These are phyloP conservation scores for Nicotiana attenuata DNA, from an alignment of 257 asterid genomes.

Conservation along the genomic window DNA sequence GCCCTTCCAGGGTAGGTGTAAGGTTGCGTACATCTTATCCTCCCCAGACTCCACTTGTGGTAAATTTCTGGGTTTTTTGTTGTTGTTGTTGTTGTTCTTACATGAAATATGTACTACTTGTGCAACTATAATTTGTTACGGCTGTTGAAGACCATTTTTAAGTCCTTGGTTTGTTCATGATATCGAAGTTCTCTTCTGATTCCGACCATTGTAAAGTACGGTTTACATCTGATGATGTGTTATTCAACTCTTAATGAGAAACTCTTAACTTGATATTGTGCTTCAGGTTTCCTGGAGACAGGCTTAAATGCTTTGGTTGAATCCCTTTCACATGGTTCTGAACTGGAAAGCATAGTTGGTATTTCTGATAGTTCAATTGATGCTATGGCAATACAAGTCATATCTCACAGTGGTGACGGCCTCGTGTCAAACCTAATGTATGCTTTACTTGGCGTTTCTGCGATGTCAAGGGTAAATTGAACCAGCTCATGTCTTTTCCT, in stretches of 20 bases:
- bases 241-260: neutral
- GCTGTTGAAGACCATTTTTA: neutral
- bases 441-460: constrained; percentile 90
- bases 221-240: neutral
- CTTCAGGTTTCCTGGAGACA: constrained; percentile 69
- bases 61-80: too few relatives aligned
- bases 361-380: constrained; percentile 49
- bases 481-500: constrained; percentile 22
- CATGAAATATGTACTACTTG: neutral
- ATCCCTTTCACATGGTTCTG: constrained; percentile 28
- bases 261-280: constrained; percentile 1
- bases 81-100: neutral
- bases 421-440: constrained; percentile 73
- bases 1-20: too few relatives aligned
- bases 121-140: neutral
- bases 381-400: constrained; percentile 61
- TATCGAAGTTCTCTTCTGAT: neutral
- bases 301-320: constrained; percentile 58
- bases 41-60: too few relatives aligned
- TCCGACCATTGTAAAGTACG: neutral
- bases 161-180: neutral
- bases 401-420: constrained; percentile 71
- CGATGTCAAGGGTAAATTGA: constrained; percentile 82
- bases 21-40: too few relatives aligned
- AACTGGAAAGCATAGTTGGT: constrained; percentile 49